Percentiles rank a stretch among this genome's conserved stretches.
Evolutionary conservation across 495 filamentous ascomycete genomes (phyloP).

Genomic region (Aspergillus nanangensis): DNA sequence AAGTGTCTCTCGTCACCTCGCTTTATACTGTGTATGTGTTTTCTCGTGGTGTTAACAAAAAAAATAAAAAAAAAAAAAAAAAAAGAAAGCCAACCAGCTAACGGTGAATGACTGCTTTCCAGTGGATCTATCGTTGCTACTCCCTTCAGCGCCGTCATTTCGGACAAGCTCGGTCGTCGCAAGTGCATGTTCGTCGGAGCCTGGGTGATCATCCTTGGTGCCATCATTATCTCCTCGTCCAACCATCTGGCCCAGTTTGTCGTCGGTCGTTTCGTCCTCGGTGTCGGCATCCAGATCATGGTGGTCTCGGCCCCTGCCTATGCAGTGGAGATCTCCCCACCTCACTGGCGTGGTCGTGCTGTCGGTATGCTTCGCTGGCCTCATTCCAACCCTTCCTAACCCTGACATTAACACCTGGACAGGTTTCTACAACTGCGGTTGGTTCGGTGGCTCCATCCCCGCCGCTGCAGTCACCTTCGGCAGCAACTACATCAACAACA

Average conservation of each 20-base stretch:
- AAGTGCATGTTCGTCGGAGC: constrained; percentile 66
- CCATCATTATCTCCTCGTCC: constrained; percentile 46
- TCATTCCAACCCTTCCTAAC: not conserved
- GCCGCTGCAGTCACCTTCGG: constrained; percentile 37
- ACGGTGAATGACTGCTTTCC: constrained; percentile 7
- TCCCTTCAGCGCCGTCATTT: constrained; percentile 28
- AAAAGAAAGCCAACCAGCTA: not conserved
- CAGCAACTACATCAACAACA: constrained; percentile 31
- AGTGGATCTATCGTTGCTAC: constrained; percentile 51
- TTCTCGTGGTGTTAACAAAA: too few relatives aligned
- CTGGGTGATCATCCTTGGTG: constrained; percentile 57
- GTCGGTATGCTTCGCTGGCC: constrained; percentile 40
- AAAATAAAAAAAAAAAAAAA: too few relatives aligned
- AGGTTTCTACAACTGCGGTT: constrained; percentile 58
- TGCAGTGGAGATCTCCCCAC: constrained; percentile 74
- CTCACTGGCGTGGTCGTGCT: constrained; percentile 62
- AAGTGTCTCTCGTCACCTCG: constrained; percentile 31
- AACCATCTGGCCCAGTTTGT: constrained; percentile 54
- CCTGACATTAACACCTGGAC: not conserved
- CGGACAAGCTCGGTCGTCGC: constrained; percentile 50
- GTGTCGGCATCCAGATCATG: constrained; percentile 69
- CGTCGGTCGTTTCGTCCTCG: constrained; percentile 73
- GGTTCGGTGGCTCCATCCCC: constrained; percentile 53
- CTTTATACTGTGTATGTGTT: constrained; percentile 52
- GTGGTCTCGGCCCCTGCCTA: constrained; percentile 71